Conservation (phyloP, 2,329 filamentous ascomycete species). For the Cladorrhinum sp. region DNA sequence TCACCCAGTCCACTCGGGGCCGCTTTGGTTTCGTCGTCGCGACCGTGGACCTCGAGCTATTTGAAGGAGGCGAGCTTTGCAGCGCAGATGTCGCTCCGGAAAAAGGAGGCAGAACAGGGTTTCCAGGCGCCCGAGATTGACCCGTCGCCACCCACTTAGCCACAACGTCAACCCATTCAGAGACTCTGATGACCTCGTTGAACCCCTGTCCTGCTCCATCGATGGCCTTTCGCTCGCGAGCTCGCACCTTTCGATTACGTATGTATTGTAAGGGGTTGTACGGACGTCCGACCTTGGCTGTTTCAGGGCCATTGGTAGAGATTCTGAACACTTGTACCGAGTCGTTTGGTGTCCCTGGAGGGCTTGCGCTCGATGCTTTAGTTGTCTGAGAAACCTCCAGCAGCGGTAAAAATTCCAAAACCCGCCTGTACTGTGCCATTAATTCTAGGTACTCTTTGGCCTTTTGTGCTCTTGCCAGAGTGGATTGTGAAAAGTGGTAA, state of each 20-base stretch:
- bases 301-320: slow-evolving; percentile 31
- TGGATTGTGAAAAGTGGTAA: slow-evolving; percentile 74
- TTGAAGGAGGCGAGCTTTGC: slow-evolving; percentile 43
- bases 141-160: slow-evolving; percentile 45
- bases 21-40: slow-evolving; percentile 60
- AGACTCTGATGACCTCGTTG: slow-evolving; percentile 67
- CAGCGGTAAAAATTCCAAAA: slow-evolving; percentile 76
- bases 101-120: slow-evolving; percentile 45
- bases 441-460: slow-evolving; percentile 84
- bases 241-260: slow-evolving; percentile 81
- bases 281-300: slow-evolving; percentile 54
- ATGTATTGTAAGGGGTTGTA: slow-evolving; percentile 95
- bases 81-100: slow-evolving; percentile 41
- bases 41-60: slow-evolving; percentile 38
- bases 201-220: slow-evolving; percentile 76
- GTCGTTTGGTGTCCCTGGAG: slow-evolving; percentile 40
- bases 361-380: slow-evolving; percentile 40
- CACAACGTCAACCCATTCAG: slow-evolving; percentile 73
- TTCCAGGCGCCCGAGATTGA: slow-evolving; percentile 31
- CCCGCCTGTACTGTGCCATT: slow-evolving; percentile 74
- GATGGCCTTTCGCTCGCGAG: slow-evolving; percentile 70
- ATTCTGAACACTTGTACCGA: slow-evolving; percentile 29
- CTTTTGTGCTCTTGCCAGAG: slow-evolving; percentile 76
- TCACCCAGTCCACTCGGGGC: slow-evolving; percentile 79
- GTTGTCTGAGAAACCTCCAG: slow-evolving; percentile 49